These are phyloP conservation scores for Xylaria intraflava DNA, from an alignment of 495 filamentous ascomycete species.

Conservation along the genomic window DNA sequence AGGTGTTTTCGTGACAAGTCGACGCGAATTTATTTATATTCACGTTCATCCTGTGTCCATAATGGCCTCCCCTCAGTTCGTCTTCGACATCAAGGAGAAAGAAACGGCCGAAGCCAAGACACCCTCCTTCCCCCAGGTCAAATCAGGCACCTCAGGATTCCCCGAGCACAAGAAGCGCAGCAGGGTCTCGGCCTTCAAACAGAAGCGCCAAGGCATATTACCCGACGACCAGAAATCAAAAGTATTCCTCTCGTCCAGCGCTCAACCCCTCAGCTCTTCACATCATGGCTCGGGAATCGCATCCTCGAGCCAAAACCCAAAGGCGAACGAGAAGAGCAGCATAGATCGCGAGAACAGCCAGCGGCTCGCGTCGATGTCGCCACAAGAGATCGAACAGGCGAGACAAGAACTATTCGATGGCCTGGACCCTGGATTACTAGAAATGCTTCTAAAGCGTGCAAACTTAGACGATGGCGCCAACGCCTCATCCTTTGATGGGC, in stretches of 20 bases:
- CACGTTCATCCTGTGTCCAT: not conserved
- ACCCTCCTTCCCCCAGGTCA: constrained; percentile 58
- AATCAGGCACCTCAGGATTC: constrained; percentile 63
- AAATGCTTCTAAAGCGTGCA: constrained; percentile 70
- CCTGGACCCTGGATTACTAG: constrained; percentile 63
- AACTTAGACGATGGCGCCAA: constrained; percentile 60
- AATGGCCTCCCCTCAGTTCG: constrained; percentile 44
- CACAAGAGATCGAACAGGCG: constrained; percentile 70
- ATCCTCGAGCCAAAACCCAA: constrained; percentile 8
- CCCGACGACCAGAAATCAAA: constrained; percentile 10
- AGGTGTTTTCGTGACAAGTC: not conserved
- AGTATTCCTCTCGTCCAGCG: constrained; percentile 6
- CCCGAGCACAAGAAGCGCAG: constrained; percentile 75
- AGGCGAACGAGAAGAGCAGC: constrained; percentile 52
- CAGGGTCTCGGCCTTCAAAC: constrained; percentile 70
- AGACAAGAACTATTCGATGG: constrained; percentile 63
- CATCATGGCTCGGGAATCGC: not conserved
- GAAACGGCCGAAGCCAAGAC: constrained; percentile 45
- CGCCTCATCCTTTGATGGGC: constrained; percentile 32
- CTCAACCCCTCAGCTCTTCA: constrained; percentile 2
- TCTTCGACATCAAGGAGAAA: constrained; percentile 77
- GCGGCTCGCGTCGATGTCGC: constrained; percentile 70
- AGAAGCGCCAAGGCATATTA: constrained; percentile 42
- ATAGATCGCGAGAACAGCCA: constrained; percentile 81
- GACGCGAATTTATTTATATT: not conserved